Evolutionary conservation across 164 flowering plant genomes (phyloP).

Genomic region (Annona cherimola): DNA sequence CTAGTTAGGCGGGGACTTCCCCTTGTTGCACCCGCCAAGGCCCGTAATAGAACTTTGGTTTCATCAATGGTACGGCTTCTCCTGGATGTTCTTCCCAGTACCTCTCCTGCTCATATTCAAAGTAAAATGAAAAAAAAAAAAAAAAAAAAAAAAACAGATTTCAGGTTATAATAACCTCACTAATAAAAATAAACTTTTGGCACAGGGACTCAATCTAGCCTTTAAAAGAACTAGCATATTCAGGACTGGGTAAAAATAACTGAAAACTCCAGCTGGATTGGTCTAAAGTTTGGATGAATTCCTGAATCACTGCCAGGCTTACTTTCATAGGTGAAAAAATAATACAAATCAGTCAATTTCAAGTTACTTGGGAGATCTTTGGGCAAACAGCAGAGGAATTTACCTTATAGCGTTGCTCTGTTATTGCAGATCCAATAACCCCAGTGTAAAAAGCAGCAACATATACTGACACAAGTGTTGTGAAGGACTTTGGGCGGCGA

Average conservation of each 20-base stretch:
- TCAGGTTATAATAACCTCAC: background rate
- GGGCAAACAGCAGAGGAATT: background rate
- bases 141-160: background rate
- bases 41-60: slow-evolving; percentile 66
- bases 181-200: background rate
- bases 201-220: background rate
- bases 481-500: slow-evolving; percentile 77
- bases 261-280: too few relatives aligned
- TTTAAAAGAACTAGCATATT: too few relatives aligned
- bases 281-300: too few relatives aligned
- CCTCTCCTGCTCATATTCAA: slow-evolving; percentile 54
- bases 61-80: slow-evolving; percentile 70
- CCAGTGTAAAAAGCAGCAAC: slow-evolving; percentile 83
- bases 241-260: too few relatives aligned
- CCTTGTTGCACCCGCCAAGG: slow-evolving; percentile 70
- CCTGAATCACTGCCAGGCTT: too few relatives aligned
- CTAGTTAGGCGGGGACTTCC: slow-evolving; percentile 28
- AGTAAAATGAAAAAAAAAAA: background rate
- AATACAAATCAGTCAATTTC: too few relatives aligned
- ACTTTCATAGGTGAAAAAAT: too few relatives aligned
- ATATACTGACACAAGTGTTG: slow-evolving; percentile 60
- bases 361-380: too few relatives aligned
- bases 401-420: slow-evolving; percentile 90
- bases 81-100: slow-evolving; percentile 98
- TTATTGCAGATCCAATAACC: slow-evolving; percentile 74